Percentiles rank a stretch among this genome's conserved stretches.
phyloP scores from a whole-genome alignment of 805 yeast genomes.

The Yamadazyma laniorum region DNA sequence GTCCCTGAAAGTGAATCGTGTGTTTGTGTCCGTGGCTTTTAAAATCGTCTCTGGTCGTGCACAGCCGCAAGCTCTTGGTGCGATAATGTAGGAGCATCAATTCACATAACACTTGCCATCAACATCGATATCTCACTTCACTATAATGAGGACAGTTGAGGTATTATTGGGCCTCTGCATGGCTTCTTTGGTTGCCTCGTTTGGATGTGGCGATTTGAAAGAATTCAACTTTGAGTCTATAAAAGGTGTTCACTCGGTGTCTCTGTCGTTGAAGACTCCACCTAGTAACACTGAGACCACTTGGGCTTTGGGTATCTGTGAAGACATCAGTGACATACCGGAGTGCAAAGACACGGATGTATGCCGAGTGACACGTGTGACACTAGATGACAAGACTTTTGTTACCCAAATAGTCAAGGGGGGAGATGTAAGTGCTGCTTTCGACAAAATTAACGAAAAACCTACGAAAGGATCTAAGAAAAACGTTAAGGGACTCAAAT shows the following conservation, averaged over 20 bases:
- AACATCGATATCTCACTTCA: no score
- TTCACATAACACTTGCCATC: no score
- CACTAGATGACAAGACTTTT: constrained; percentile 46
- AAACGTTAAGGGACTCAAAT: constrained; percentile 34
- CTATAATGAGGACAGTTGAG: neutral
- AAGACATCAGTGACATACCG: constrained; percentile 39
- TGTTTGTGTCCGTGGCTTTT: no score
- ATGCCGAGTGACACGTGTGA: constrained; percentile 68
- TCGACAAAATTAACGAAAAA: neutral
- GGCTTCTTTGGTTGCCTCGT: constrained; percentile 1
- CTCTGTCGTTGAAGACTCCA: constrained; percentile 59
- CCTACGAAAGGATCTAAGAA: constrained; percentile 11
- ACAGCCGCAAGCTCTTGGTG: no score
- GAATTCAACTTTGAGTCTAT: constrained; percentile 45
- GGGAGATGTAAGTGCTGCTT: constrained; percentile 13
- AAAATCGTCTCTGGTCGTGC: no score
- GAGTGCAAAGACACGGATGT: constrained; percentile 70
- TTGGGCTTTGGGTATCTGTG: constrained; percentile 77
- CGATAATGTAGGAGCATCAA: no score
- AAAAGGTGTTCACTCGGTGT: constrained; percentile 48
- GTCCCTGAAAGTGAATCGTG: no score
- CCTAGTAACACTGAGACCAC: constrained; percentile 63
- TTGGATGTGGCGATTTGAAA: constrained; percentile 37
- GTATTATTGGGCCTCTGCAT: constrained; percentile 1
- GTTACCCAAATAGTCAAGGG: constrained; percentile 62